Percentiles rank a stretch among this genome's conserved stretches.
phyloP scores from a whole-genome alignment of 768 basidiomycete species.

The Tulasnella sp. region DNA sequence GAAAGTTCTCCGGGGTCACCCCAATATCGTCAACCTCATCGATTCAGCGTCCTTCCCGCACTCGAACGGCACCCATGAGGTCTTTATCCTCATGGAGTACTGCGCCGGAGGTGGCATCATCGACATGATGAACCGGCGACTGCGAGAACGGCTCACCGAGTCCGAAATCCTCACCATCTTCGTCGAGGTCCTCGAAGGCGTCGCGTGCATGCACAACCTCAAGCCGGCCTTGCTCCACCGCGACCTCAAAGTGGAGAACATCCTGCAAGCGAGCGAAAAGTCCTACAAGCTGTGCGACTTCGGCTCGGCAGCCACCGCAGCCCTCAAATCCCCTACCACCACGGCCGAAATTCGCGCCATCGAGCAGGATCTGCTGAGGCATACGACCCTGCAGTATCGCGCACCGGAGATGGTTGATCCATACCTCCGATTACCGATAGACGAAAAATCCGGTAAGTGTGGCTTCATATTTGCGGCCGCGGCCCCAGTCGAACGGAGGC shows the following conservation, averaged over 20 bases:
- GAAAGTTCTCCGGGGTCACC: constrained; percentile 88
- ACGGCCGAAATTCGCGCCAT: constrained; percentile 81
- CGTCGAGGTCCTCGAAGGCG: constrained; percentile 94
- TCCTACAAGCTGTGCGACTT: constrained; percentile 97
- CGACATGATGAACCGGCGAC: constrained; percentile 98
- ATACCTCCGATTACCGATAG: constrained; percentile 73
- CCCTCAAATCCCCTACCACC: constrained; percentile 64
- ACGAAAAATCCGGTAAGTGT: constrained; percentile 67
- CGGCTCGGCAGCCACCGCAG: constrained; percentile 81
- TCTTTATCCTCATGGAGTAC: constrained; percentile 99
- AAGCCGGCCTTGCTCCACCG: constrained; percentile 89
- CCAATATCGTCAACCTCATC: constrained; percentile 93
- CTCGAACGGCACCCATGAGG: constrained; percentile 82
- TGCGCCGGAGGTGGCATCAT: constrained; percentile 98
- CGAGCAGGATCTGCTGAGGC: constrained; percentile 87
- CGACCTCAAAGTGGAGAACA: constrained; percentile 98
- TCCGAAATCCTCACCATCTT: constrained; percentile 97
- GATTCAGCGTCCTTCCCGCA: constrained; percentile 89
- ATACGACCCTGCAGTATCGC: constrained; percentile 95
- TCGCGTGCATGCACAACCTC: constrained; percentile 93
- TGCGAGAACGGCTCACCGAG: constrained; percentile 91
- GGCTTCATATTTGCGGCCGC: neutral
- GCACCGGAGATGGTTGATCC: constrained; percentile 99
- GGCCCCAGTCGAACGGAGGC: constrained; percentile 9
- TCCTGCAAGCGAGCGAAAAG: constrained; percentile 78